Percentiles rank a stretch among this genome's conserved stretches.
Evolutionary conservation across 768 basidiomycete genomes (phyloP).

Genomic region (Lactarius sanguifluus): DNA sequence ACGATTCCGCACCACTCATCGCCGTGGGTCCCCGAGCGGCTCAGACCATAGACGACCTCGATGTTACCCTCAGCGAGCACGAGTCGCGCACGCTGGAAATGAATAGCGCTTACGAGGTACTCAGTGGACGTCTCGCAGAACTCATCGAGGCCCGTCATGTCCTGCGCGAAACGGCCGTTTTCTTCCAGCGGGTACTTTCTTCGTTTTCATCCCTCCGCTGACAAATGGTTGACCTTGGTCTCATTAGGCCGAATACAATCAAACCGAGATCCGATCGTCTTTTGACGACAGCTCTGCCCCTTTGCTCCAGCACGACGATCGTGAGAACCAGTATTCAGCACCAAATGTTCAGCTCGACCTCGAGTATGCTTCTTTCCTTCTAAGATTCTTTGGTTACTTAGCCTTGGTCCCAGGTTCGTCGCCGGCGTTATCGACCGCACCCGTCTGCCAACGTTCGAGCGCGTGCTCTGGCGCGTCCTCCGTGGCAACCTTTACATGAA

Average conservation of each 20-base stretch:
- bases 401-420: conserved; percentile 64
- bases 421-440: conserved; percentile 94
- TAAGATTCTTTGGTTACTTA: conserved; percentile 5
- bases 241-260: conserved; percentile 72
- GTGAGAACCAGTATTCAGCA: conserved; percentile 56
- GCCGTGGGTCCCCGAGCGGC: conserved; percentile 91
- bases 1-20: conserved; percentile 82
- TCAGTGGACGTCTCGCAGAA: conserved; percentile 84
- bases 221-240: background rate
- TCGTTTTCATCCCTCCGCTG: background rate
- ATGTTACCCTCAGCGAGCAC: conserved; percentile 81
- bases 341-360: conserved; percentile 73
- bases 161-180: conserved; percentile 90
- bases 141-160: conserved; percentile 94
- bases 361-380: conserved; percentile 55
- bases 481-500: conserved; percentile 99
- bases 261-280: conserved; percentile 78
- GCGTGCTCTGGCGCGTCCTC: conserved; percentile 96
- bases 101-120: conserved; percentile 89
- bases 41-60: conserved; percentile 92
- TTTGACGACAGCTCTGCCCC: conserved; percentile 92
- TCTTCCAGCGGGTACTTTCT: conserved; percentile 77
- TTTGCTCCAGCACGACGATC: conserved; percentile 88
- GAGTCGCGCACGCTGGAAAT: conserved; percentile 83
- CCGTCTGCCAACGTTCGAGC: conserved; percentile 90